Evolutionary conservation across 345 rosid species (phyloP).

Genomic region (Melaleuca alternifolia): DNA sequence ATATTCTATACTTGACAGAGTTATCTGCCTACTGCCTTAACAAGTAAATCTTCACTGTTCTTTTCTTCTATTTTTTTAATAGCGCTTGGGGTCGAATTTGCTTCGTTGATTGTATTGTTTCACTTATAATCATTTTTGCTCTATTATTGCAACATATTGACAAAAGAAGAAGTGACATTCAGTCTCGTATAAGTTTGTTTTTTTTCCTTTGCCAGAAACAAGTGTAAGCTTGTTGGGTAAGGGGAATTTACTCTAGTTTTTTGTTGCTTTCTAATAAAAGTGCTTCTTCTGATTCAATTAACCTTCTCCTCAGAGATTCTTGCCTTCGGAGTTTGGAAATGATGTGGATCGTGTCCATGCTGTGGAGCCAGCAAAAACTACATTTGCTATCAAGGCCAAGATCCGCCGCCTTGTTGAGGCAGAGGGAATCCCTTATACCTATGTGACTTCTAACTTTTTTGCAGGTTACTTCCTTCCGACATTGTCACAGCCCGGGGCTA

Average conservation of each 20-base stretch:
- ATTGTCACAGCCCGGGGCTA: background rate
- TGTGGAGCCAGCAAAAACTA: background rate
- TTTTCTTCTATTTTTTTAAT: background rate
- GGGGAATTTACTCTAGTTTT: background rate
- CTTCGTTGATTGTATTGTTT: background rate
- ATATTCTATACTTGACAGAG: background rate
- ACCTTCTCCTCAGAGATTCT: background rate
- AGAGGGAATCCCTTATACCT: constrained; percentile 3
- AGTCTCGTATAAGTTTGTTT: background rate
- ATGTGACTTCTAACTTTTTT: constrained; percentile 1
- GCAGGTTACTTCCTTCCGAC: constrained; percentile 2
- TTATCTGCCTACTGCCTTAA: background rate
- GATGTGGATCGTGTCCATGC: constrained; percentile 5
- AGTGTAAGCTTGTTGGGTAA: background rate
- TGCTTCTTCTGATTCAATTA: background rate
- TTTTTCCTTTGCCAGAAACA: background rate
- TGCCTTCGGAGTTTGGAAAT: constrained; percentile 4
- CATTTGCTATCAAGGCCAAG: background rate
- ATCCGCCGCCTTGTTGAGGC: background rate
- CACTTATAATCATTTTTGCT: background rate
- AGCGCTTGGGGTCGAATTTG: background rate
- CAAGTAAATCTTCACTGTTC: background rate
- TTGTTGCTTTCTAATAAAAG: background rate
- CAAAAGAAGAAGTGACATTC: background rate
- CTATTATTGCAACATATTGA: background rate